phyloP scores from a whole-genome alignment of 2,329 filamentous ascomycete genomes.

The Bipolaris zeicola region DNA sequence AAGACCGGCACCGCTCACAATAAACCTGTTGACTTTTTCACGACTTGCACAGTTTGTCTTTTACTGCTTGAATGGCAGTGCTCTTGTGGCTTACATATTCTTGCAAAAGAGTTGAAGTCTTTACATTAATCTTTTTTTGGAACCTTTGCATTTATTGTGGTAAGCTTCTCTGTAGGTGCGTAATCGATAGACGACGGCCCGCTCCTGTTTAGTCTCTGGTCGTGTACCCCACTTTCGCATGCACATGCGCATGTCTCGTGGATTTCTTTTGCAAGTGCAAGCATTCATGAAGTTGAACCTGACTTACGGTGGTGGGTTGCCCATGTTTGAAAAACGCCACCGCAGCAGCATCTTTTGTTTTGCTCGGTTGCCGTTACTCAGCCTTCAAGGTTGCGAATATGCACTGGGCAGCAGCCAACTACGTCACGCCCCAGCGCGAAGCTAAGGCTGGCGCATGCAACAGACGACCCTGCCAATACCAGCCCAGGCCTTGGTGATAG shows the following conservation, averaged over 20 bases:
- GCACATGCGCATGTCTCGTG: slow-evolving; percentile 20
- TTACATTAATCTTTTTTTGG: no score
- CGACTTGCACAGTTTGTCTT: not conserved
- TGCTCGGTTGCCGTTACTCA: slow-evolving; percentile 21
- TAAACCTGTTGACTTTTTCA: not conserved
- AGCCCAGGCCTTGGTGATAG: slow-evolving; percentile 14
- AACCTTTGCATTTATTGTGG: no score
- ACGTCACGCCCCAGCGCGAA: slow-evolving; percentile 41
- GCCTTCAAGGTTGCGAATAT: slow-evolving; percentile 20
- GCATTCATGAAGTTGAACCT: not conserved
- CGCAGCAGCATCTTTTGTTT: slow-evolving; percentile 18
- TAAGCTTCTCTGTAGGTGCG: slow-evolving; percentile 23
- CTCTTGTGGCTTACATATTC: not conserved
- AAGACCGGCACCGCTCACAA: slow-evolving; percentile 14
- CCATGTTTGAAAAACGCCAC: slow-evolving; percentile 3
- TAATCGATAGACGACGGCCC: slow-evolving; percentile 40
- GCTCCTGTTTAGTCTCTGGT: slow-evolving; percentile 24
- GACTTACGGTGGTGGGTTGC: not conserved
- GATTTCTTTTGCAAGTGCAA: slow-evolving; percentile 1
- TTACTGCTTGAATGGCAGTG: not conserved
- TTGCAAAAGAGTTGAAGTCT: not conserved
- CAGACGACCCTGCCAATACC: slow-evolving; percentile 29
- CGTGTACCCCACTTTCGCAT: slow-evolving; percentile 29
- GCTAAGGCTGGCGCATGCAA: slow-evolving; percentile 28
- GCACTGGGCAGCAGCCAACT: slow-evolving; percentile 37